phyloP scores from a whole-genome alignment of 2,329 filamentous ascomycete genomes.

The Phyllosticta paracitricarpa region DNA sequence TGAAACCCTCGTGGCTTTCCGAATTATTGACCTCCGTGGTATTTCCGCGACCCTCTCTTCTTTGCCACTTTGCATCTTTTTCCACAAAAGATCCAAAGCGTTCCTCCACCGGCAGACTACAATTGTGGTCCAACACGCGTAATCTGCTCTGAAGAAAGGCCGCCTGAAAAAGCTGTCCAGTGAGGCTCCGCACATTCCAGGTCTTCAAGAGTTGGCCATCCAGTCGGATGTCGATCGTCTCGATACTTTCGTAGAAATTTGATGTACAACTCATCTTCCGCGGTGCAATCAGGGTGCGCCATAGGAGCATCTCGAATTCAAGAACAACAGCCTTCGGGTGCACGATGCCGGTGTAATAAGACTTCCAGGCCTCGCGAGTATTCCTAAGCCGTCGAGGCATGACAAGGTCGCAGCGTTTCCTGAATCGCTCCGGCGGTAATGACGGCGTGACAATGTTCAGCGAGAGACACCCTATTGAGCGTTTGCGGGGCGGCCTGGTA shows the following conservation, averaged over 20 bases:
- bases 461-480: neutral
- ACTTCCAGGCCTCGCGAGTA: neutral
- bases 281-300: neutral
- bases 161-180: neutral
- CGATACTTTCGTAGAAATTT: neutral
- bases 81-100: neutral
- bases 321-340: neutral
- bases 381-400: neutral
- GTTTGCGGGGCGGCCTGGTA: constrained; percentile 1
- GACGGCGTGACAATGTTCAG: neutral
- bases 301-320: neutral
- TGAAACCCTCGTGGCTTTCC: neutral
- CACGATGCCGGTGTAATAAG: neutral
- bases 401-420: neutral
- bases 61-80: neutral
- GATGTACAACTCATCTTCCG: neutral
- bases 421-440: neutral
- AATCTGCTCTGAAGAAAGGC: neutral
- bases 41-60: neutral
- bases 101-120: neutral
- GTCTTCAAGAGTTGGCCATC: neutral
- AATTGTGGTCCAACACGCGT: constrained; percentile 1
- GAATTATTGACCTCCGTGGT: neutral
- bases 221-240: neutral
- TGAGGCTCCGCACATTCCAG: constrained; percentile 1